These are phyloP conservation scores for Panicum virgatum DNA, from an alignment of 202 grass and related monocot genomes.

Conservation along the genomic window DNA sequence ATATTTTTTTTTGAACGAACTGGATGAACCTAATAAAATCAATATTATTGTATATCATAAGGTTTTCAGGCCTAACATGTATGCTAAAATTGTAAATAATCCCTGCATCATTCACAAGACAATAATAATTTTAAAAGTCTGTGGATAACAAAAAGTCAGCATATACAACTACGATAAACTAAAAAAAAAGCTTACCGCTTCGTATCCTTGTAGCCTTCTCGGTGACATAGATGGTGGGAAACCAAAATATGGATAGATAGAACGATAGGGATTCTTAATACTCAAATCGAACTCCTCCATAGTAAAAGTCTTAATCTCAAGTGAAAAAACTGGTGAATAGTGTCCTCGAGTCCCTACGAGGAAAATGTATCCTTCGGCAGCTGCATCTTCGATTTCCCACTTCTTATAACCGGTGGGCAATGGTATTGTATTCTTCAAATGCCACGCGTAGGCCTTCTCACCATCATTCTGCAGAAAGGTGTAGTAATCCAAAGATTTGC, in stretches of 20 bases:
- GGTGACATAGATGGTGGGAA: background rate
- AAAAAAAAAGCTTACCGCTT: background rate
- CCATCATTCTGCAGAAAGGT: background rate
- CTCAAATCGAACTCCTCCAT: background rate
- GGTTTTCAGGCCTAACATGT: no score
- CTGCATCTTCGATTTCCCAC: no score
- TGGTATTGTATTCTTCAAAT: background rate
- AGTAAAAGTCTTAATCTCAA: background rate
- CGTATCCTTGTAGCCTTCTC: background rate
- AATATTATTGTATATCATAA: no score
- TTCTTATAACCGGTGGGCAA: background rate
- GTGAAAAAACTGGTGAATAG: background rate
- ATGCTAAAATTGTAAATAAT: no score
- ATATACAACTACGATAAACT: no score
- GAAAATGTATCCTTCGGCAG: background rate
- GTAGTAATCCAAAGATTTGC: background rate
- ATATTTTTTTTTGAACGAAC: no score
- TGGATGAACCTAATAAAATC: background rate
- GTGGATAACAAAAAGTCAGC: no score
- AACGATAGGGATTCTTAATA: no score
- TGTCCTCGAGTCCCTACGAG: background rate
- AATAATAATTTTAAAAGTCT: no score
- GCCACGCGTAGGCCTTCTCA: background rate
- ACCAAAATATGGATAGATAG: background rate
- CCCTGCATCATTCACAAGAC: no score